Evolutionary conservation across 495 filamentous ascomycete genomes (phyloP).

Genomic region (Aspergillus nidulans): DNA sequence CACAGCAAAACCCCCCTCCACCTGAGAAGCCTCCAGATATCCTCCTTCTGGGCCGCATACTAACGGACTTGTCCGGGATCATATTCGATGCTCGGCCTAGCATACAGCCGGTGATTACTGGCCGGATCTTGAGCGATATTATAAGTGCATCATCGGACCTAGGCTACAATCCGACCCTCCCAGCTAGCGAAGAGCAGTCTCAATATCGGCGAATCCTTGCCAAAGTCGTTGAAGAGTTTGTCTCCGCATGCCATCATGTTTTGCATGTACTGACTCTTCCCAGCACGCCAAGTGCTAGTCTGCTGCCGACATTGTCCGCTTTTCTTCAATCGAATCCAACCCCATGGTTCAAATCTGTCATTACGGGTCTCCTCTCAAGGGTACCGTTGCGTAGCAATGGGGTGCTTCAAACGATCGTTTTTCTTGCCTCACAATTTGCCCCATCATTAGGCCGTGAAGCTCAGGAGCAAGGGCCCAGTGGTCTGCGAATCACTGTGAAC

Average conservation of each 20-base stretch:
- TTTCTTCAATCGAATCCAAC: conserved; percentile 44
- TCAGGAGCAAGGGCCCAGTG: conserved; percentile 34
- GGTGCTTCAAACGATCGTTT: conserved; percentile 65
- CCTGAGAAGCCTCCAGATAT: conserved; percentile 27
- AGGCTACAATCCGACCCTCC: conserved; percentile 35
- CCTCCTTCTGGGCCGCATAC: conserved; percentile 27
- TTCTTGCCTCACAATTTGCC: conserved; percentile 58
- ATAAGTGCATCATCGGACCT: conserved; percentile 40
- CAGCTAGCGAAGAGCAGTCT: conserved; percentile 13
- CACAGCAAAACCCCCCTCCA: conserved; percentile 25
- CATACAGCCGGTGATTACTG: conserved; percentile 38
- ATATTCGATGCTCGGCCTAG: conserved; percentile 30
- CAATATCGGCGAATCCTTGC: conserved; percentile 27
- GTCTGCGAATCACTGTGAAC: conserved; percentile 67
- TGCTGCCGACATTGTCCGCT: conserved; percentile 43
- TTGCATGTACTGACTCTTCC: conserved; percentile 16
- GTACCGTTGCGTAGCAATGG: conserved; percentile 63
- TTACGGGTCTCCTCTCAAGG: conserved; percentile 53
- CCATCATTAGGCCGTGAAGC: conserved; percentile 39
- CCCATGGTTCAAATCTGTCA: conserved; percentile 42
- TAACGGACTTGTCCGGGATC: conserved; percentile 27
- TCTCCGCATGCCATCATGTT: neutral
- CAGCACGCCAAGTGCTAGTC: conserved; percentile 37
- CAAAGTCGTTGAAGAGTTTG: conserved; percentile 43
- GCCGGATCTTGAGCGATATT: conserved; percentile 43